Evolutionary conservation across 2,329 filamentous ascomycete genomes (phyloP).

Genomic region (Colletotrichum noveboracense): DNA sequence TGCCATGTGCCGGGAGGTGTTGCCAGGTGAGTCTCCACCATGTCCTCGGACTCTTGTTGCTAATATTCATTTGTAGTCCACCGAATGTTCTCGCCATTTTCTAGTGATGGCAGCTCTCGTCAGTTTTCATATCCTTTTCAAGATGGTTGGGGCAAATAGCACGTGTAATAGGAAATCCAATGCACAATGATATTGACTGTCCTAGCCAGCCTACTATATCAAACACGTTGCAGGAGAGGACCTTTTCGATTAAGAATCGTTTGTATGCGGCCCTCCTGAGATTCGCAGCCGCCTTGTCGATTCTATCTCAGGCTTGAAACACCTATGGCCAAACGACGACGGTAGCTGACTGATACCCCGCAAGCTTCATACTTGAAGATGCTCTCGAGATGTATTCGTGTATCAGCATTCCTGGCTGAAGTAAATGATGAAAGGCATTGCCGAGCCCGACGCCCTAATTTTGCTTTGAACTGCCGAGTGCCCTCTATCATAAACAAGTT

Average conservation of each 20-base stretch:
- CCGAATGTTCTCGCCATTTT: slow-evolving; percentile 43
- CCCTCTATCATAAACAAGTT: slow-evolving; percentile 3
- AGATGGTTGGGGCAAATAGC: not conserved
- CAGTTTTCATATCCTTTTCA: not conserved
- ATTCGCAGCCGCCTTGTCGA: not conserved
- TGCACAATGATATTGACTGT: not conserved
- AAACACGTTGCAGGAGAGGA: not conserved
- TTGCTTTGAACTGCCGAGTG: slow-evolving; percentile 6
- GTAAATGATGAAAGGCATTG: slow-evolving; percentile 8
- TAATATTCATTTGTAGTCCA: slow-evolving; percentile 24
- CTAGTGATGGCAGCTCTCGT: slow-evolving; percentile 11
- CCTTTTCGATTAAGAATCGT: not conserved
- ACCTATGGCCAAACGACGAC: not conserved
- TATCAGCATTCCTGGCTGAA: slow-evolving; percentile 15
- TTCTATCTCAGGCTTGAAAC: not conserved
- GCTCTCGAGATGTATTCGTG: slow-evolving; percentile 6
- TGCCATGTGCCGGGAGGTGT: slow-evolving; percentile 34
- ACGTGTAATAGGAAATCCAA: not conserved
- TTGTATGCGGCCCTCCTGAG: not conserved
- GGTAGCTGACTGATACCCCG: not conserved
- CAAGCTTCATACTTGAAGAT: not conserved
- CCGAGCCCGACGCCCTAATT: slow-evolving; percentile 13
- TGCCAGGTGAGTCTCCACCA: slow-evolving; percentile 23
- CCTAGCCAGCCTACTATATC: not conserved
- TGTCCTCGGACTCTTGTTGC: not conserved